Percentiles rank a stretch among this genome's conserved stretches.
Evolutionary conservation across 2,329 filamentous ascomycete genomes (phyloP).

Genomic region (Parafenestella ontariensis): DNA sequence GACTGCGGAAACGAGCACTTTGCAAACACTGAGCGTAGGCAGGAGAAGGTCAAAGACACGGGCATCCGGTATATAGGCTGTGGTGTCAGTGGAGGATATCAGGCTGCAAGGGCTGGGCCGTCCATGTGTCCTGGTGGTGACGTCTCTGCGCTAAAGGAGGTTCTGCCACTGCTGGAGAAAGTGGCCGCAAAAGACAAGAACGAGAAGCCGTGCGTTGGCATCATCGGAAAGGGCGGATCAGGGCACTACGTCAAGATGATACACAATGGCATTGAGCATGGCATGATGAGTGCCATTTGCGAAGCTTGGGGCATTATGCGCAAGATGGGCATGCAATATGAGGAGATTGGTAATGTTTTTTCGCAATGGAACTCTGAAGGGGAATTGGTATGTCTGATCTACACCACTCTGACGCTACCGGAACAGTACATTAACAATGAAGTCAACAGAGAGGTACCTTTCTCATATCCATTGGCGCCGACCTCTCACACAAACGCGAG

Average conservation of each 20-base stretch:
- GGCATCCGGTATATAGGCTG: conserved; percentile 72
- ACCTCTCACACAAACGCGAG: conserved; percentile 64
- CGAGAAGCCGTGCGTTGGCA: conserved; percentile 66
- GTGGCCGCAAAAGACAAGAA: conserved; percentile 69
- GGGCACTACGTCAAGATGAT: conserved; percentile 80
- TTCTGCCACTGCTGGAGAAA: conserved; percentile 67
- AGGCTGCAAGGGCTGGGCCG: conserved; percentile 69
- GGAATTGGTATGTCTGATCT: conserved; percentile 59
- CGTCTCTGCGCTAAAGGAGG: conserved; percentile 61
- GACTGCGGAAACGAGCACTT: conserved; percentile 75
- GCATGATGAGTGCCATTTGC: conserved; percentile 70
- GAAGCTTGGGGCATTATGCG: conserved; percentile 72
- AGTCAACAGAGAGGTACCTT: conserved; percentile 60
- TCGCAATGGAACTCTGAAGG: conserved; percentile 66
- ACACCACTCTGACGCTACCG: not conserved
- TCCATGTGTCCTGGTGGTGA: conserved; percentile 72
- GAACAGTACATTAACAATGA: conserved; percentile 4
- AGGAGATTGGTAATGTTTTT: conserved; percentile 68
- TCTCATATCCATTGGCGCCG: conserved; percentile 67
- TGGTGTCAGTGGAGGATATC: conserved; percentile 74
- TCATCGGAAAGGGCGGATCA: conserved; percentile 67
- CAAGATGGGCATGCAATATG: conserved; percentile 63
- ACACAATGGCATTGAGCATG: conserved; percentile 77
- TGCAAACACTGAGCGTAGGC: conserved; percentile 67
- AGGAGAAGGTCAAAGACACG: conserved; percentile 62